These are phyloP conservation scores for Peltaster fructicola DNA, from an alignment of 2,329 filamentous ascomycete genomes.

Conservation along the genomic window DNA sequence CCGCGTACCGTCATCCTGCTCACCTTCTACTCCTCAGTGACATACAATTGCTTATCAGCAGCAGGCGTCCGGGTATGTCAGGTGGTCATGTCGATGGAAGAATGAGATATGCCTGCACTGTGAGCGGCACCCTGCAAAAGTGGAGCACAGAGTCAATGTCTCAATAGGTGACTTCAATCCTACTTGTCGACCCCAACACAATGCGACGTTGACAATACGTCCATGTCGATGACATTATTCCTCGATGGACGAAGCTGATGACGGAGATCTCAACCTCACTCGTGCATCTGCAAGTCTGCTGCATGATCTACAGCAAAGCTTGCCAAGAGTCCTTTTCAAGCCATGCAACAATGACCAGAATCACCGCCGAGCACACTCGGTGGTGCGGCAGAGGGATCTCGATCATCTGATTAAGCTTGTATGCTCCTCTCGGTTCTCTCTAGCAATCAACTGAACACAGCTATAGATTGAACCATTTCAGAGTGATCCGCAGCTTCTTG, in stretches of 20 bases:
- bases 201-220: too few relatives aligned
- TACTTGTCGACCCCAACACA: too few relatives aligned
- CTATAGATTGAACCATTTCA: constrained; percentile 70
- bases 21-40: too few relatives aligned
- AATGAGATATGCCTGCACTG: background rate
- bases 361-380: constrained; percentile 17
- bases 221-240: too few relatives aligned
- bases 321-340: constrained; percentile 27
- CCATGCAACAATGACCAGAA: constrained; percentile 8
- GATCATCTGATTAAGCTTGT: constrained; percentile 21
- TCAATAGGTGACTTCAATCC: too few relatives aligned
- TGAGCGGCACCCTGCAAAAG: too few relatives aligned
- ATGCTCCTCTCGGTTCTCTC: constrained; percentile 4
- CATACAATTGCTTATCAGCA: too few relatives aligned
- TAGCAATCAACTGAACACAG: constrained; percentile 7
- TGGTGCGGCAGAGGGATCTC: constrained; percentile 23
- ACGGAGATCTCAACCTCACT: constrained; percentile 28
- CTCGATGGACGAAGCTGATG: too few relatives aligned
- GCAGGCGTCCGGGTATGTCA: too few relatives aligned
- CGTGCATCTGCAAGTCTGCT: constrained; percentile 23
- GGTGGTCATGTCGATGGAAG: background rate
- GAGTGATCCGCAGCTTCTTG: constrained; percentile 84
- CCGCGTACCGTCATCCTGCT: too few relatives aligned
- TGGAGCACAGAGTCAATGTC: too few relatives aligned
- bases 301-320: constrained; percentile 20